phyloP scores from a whole-genome alignment of 73 alveolate species.

The Paramecium pentaurelia region DNA sequence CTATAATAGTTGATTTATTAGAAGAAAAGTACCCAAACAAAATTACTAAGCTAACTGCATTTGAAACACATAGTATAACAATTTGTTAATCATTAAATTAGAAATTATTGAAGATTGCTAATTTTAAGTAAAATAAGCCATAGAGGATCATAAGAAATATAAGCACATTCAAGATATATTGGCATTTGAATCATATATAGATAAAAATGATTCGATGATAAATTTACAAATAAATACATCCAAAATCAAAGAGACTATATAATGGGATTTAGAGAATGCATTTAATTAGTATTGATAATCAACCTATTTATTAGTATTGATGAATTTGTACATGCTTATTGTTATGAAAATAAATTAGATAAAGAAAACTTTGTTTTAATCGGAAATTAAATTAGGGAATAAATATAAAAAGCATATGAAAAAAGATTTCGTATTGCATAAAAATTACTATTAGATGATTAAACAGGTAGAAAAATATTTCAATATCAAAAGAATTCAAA shows the following conservation, averaged over 20 bases:
- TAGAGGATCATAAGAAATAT: background rate
- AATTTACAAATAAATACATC: background rate
- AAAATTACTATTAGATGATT: background rate
- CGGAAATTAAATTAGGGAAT: constrained; percentile 40
- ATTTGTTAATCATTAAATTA: background rate
- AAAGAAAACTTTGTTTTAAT: background rate
- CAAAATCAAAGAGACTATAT: background rate
- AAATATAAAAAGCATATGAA: background rate
- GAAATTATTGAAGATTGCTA: background rate
- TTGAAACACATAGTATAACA: background rate
- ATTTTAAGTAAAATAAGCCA: background rate
- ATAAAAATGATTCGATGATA: constrained; percentile 8
- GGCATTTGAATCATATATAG: background rate
- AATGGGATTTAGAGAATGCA: constrained; percentile 27
- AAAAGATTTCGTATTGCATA: background rate
- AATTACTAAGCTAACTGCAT: background rate
- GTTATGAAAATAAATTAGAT: constrained; percentile 30
- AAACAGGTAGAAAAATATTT: background rate
- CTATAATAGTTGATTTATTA: background rate
- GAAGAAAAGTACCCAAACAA: background rate
- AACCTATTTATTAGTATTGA: background rate
- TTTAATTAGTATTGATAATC: background rate
- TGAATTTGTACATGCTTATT: background rate
- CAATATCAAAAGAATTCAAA: background rate
- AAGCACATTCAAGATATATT: background rate